These are phyloP conservation scores for Iberis pinnata DNA, from an alignment of 345 rosid genomes.

Conservation along the genomic window DNA sequence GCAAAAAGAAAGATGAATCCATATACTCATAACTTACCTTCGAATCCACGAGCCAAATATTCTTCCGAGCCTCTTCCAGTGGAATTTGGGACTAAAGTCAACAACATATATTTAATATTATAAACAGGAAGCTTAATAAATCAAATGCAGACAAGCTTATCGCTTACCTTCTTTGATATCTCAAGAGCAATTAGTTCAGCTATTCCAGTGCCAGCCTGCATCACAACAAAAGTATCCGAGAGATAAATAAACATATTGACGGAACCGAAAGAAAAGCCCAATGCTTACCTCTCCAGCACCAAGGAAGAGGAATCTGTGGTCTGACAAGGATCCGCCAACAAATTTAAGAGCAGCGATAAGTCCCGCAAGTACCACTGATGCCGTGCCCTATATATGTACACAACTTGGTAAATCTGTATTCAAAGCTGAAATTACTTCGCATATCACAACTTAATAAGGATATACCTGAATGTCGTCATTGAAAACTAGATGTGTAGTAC, in stretches of 20 bases:
- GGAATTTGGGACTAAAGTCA: slow-evolving; percentile 61
- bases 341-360: slow-evolving; percentile 71
- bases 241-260: background rate
- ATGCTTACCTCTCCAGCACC: slow-evolving; percentile 88
- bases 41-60: slow-evolving; percentile 88
- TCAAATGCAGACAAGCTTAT: slow-evolving; percentile 2
- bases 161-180: slow-evolving; percentile 73
- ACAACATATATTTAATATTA: slow-evolving; percentile 11
- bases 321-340: slow-evolving; percentile 68
- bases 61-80: slow-evolving; percentile 72
- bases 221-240: slow-evolving; percentile 15
- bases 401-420: slow-evolving; percentile 1
- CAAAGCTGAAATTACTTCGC: background rate
- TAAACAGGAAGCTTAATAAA: slow-evolving; percentile 14
- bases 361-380: slow-evolving; percentile 97
- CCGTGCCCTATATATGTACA: slow-evolving; percentile 65
- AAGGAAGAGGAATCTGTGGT: slow-evolving; percentile 81
- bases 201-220: slow-evolving; percentile 97
- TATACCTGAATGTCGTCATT: slow-evolving; percentile 95
- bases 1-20: background rate
- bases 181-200: slow-evolving; percentile 92
- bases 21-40: slow-evolving; percentile 46
- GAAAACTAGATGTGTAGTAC: slow-evolving; percentile 92
- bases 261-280: slow-evolving; percentile 7
- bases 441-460: slow-evolving; percentile 14